Conservation (phyloP, 768 basidiomycete species). For the Leccinellum albellum region DNA sequence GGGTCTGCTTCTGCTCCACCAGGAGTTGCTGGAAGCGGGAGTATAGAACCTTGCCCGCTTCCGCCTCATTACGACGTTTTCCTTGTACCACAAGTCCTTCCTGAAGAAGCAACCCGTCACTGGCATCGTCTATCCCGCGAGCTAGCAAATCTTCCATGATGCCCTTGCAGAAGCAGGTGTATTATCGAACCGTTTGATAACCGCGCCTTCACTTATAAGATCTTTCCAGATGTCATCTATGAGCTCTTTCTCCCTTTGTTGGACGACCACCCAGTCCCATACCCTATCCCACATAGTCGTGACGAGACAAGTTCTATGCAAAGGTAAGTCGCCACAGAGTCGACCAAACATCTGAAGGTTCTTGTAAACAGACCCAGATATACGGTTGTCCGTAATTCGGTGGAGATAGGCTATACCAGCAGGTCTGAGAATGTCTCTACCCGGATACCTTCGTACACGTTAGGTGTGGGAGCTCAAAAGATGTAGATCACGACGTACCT, state of each 20-base stretch:
- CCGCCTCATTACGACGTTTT: conserved; percentile 20
- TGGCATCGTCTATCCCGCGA: rapidly evolving
- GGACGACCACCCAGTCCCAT: conserved; percentile 4
- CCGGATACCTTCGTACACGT: conserved; percentile 6
- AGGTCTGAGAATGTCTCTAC: conserved; percentile 4
- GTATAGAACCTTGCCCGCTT: conserved; percentile 17
- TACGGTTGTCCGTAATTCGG: conserved; percentile 33
- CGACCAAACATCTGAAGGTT: conserved; percentile 34
- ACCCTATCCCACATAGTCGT: conserved; percentile 38
- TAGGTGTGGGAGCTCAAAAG: not conserved
- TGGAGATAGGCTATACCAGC: conserved; percentile 34
- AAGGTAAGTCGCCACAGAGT: conserved; percentile 32
- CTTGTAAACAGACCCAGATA: conserved; percentile 28
- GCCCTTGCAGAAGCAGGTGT: not conserved
- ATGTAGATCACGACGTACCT: conserved; percentile 4
- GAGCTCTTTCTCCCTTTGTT: conserved; percentile 24
- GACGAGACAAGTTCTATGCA: conserved; percentile 31
- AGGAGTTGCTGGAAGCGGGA: conserved; percentile 18
- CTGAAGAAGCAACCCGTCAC: conserved; percentile 12
- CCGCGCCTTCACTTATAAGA: conserved; percentile 4
- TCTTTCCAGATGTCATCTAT: conserved; percentile 21
- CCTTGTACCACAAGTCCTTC: conserved; percentile 16
- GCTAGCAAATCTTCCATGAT: not conserved
- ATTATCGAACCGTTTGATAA: not conserved
- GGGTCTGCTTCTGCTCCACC: conserved; percentile 9